Evolutionary conservation across 2,329 filamentous ascomycete genomes (phyloP), one percentile per base, ranked within the genome.

Genomic region (Claviceps africana): DNA sequence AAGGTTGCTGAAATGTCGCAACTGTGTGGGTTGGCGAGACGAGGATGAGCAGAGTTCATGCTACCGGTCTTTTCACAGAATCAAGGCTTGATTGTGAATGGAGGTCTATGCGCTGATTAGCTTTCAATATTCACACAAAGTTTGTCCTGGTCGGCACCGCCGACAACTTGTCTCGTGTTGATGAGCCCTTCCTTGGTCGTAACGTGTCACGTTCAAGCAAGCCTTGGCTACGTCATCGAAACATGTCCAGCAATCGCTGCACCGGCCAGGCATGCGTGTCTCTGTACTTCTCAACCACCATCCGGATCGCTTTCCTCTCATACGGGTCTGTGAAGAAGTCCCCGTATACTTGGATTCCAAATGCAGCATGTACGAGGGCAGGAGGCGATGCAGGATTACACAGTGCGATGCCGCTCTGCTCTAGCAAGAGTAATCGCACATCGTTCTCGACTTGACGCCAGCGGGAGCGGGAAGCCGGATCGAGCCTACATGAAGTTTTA

Each of bases 261-360:
- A 70, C 68, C 0, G 68, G 68, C 68, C 68, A 70, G 1, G 68
- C 68, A 28, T 66, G 63, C 15, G 66, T 62, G 47, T 71, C 71
- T 6, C 67, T 66, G 51, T 74, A 75, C 47, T 67, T 72, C 48
- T 74, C 72, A 4, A 68, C 66, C 3, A 70, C 70, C 0, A 61
- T 67, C 17, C 64, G 64, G 59, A 70, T 52, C 1, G 67, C 68
- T 21, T 59, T 58, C 1, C 67, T 59, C 53, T 70, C 68, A 46
- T 68, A 70, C 10, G 59, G 60, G 50, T 70, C 68, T 2, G 67
- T 70, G 54, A 70, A 70, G 47, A 68, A 70, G 49, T 70, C 68
- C 1, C 67, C 67, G 28, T 70, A 70, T n/a, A 70, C 53, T 58
- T 70, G 65, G 54, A 70, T 69, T 4, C 67, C 66, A 37, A 70